Evolutionary conservation across 225 moss, liverwort and hornwort genomes (phyloP), one percentile per base, ranked within the genome.

Genomic region (Polytrichum commune): DNA sequence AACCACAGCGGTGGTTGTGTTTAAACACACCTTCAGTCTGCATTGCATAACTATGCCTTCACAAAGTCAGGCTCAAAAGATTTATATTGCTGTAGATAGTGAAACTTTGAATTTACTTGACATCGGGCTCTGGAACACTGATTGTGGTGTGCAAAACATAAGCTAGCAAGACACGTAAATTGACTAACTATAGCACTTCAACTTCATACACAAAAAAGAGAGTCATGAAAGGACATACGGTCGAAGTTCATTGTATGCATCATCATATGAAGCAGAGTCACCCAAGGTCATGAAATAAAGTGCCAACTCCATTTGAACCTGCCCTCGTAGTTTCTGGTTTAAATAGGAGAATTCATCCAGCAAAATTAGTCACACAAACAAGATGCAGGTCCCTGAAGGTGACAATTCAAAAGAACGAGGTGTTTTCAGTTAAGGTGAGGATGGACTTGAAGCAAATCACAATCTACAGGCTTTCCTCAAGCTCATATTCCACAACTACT

Each of bases 211-310:
- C 29, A 26, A 1, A 18, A 8, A 5, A 27, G 32, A 77, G 38
- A 53, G n/a, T 46, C 68, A 69, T 64, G 73, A 65, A 77, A 70
- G 38, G 68, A 69, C 86, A 71, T 90, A 95, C 92, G 92, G 85
- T 63, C 93, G 89, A 70, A 97, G 85, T 79, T 97, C 94, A 74
- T 94, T 84, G 56, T 94, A 97, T n/a, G 94, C 90, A 65, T 92
- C 90, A 68, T 92, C 90, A 69, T 87, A 90, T 19, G 88, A 88
- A 65, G 82, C 86, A 64, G 79, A 76, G 69, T 97, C 92, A 72
- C 88, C 88, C 81, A 82, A 65, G 60, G 85, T 88, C 85, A 89
- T 91, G 81, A 94, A 84, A 73, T 88, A 97, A 55, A 94, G 83
- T 29, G 94, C 94, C 73, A 93, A 85, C 82, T 94, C 94, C 82